phyloP scores from a whole-genome alignment of 2,329 filamentous ascomycete genomes.

The Dactylellina drechsleri region DNA sequence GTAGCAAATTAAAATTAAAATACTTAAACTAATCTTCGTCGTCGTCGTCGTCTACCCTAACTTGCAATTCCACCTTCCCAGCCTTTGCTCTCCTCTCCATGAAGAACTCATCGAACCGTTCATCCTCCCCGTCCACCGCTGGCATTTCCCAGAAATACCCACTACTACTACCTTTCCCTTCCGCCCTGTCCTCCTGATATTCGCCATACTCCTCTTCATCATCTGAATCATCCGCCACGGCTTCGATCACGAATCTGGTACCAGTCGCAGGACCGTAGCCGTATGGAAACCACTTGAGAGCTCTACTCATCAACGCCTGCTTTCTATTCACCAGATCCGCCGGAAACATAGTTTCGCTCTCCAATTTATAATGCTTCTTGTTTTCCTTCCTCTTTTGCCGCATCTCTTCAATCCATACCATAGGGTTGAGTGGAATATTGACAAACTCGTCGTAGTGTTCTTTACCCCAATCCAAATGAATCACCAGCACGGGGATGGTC shows the following conservation, averaged over 20 bases:
- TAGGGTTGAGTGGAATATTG: conserved; percentile 55
- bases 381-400: conserved; percentile 14
- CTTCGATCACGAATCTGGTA: conserved; percentile 64
- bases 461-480: conserved; percentile 64
- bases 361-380: conserved; percentile 3
- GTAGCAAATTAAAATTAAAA: background rate
- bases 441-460: conserved; percentile 59
- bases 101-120: conserved; percentile 49
- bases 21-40: conserved; percentile 2
- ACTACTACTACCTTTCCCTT: conserved; percentile 54
- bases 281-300: conserved; percentile 65
- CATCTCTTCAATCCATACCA: conserved; percentile 52
- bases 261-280: conserved; percentile 64
- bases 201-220: conserved; percentile 64
- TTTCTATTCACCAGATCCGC: conserved; percentile 62
- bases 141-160: conserved; percentile 48
- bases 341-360: conserved; percentile 56
- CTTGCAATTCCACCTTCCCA: background rate
- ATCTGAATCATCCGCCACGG: conserved; percentile 63
- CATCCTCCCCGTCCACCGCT: conserved; percentile 29
- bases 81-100: conserved; percentile 46
- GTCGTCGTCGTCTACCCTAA: conserved; percentile 11
- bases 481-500: conserved; percentile 65
- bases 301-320: conserved; percentile 62
- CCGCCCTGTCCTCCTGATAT: conserved; percentile 61